phyloP scores from a whole-genome alignment of 208 protist genomes.

The Zelonia costaricensis region DNA sequence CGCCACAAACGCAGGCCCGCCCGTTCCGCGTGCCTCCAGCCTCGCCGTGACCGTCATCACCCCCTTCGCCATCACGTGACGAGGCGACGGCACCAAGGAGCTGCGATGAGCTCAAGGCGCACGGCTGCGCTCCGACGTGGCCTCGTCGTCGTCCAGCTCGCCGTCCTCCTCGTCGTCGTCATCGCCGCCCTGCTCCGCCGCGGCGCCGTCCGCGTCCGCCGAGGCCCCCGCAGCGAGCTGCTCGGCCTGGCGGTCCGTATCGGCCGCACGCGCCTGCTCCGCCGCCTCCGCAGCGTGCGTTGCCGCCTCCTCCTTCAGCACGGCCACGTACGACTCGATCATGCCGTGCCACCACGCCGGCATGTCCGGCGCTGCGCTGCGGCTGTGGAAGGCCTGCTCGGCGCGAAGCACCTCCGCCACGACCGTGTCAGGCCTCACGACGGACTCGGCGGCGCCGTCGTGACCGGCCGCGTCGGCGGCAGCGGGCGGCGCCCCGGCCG shows the following conservation, averaged over 20 bases:
- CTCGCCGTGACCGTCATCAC: too few species aligned
- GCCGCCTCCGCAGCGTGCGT: constrained; percentile 20
- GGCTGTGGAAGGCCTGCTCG: constrained; percentile 9
- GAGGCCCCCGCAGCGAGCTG: constrained; percentile 15
- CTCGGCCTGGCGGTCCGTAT: constrained; percentile 16
- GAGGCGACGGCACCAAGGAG: too few species aligned
- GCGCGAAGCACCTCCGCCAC: constrained; percentile 29
- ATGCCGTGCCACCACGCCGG: constrained; percentile 59
- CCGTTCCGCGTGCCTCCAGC: too few species aligned
- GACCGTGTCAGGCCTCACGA: constrained; percentile 9
- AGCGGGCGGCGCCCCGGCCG: neutral
- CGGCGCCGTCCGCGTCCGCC: constrained; percentile 26
- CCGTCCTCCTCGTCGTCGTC: constrained; percentile 16
- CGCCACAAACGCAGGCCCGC: too few species aligned
- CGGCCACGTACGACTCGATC: constrained; percentile 46
- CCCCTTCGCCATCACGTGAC: too few species aligned
- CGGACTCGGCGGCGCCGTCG: neutral
- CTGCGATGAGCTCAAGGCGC: too few species aligned
- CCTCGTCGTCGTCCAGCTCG: constrained; percentile 2
- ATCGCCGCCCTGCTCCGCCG: constrained; percentile 12
- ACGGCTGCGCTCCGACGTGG: constrained; percentile 2
- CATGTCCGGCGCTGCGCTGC: constrained; percentile 12
- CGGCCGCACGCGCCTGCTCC: constrained; percentile 20
- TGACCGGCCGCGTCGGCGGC: neutral
- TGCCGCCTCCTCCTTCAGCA: constrained; percentile 36